Evolutionary conservation across 495 filamentous ascomycete species (phyloP), one percentile per base, ranked within the genome.

Genomic region (Pseudevernia furfuracea): DNA sequence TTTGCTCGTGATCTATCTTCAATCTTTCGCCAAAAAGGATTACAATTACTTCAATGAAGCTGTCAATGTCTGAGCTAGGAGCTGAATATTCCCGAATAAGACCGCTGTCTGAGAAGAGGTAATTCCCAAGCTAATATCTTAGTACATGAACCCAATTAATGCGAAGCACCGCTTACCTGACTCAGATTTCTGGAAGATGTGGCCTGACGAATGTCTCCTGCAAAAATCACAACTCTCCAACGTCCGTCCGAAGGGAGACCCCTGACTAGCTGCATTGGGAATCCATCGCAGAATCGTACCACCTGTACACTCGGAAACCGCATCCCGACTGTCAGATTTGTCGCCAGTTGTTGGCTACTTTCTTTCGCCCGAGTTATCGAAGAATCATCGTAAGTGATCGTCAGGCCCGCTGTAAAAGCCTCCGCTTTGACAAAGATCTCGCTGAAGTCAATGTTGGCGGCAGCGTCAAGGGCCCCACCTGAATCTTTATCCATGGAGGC

Each of bases 191-290:
- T 59, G 25, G 38, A 43, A 59, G 58, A 4, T 0, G n/a, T n/a
- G 28, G 9, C 25, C 38, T 59, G 58, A 59, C 38, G 58, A n/a
- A 59, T 30, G 17, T 59, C 58, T 25, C 58, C 58, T 41, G 58
- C 58, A 59, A 59, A 59, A 43, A 59, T n/a, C 58, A 59, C 38
- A 59, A 44, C 28, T 41, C 58, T 59, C 58, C 58, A 59, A 25
- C 58, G 58, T 21, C 58, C 58, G 8, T 59, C 58, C 2, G 58
- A 59, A 44, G 58, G 58, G 6, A 59, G 25, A 59, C 38, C 58
- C 25, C 14, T 59, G 58, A 30, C 8, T 8, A 59, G 28, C 37
- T 59, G 38, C 46, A 55, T n/a, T 34, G 39, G 5, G n/a, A 34
- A n/a, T 44, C 7, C 58, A 44, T 59, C 58, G n/a, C 58, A 59